Percentiles rank a stretch among this genome's conserved stretches.
These are phyloP conservation scores for Metschnikowia reukaufii DNA, from an alignment of 805 yeast species.

Conservation along the genomic window DNA sequence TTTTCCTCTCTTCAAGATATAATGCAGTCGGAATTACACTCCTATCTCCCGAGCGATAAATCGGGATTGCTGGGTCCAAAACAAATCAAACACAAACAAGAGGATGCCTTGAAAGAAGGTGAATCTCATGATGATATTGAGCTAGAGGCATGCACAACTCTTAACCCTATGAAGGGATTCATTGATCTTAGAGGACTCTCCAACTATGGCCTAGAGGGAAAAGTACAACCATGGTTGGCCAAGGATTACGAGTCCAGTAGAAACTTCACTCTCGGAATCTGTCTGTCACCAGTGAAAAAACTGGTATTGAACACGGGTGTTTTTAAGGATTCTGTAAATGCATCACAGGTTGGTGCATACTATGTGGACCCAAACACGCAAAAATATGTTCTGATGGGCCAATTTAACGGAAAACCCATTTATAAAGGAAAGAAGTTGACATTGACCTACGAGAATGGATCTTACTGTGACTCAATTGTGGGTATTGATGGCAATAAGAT, in stretches of 20 bases:
- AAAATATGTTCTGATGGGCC: constrained; percentile 57
- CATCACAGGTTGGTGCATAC: constrained; percentile 55
- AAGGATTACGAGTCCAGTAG: constrained; percentile 66
- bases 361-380: constrained; percentile 47
- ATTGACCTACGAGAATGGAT: constrained; percentile 69
- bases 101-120: not conserved
- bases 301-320: constrained; percentile 25
- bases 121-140: constrained; percentile 10
- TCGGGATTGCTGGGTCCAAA: not conserved
- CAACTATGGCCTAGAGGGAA: constrained; percentile 47
- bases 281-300: constrained; percentile 52
- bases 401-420: constrained; percentile 56
- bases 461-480: constrained; percentile 46
- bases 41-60: not conserved
- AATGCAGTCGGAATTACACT: constrained; percentile 8
- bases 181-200: constrained; percentile 53
- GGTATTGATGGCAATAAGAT: constrained; percentile 46
- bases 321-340: constrained; percentile 43
- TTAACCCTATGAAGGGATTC: constrained; percentile 47
- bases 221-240: constrained; percentile 57
- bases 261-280: constrained; percentile 75
- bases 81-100: not conserved
- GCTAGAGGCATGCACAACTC: constrained; percentile 43
- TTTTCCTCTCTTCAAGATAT: constrained; percentile 14
- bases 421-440: constrained; percentile 72